Evolutionary conservation across 2,329 filamentous ascomycete genomes (phyloP).

Genomic region (Xylariaceae sp.): DNA sequence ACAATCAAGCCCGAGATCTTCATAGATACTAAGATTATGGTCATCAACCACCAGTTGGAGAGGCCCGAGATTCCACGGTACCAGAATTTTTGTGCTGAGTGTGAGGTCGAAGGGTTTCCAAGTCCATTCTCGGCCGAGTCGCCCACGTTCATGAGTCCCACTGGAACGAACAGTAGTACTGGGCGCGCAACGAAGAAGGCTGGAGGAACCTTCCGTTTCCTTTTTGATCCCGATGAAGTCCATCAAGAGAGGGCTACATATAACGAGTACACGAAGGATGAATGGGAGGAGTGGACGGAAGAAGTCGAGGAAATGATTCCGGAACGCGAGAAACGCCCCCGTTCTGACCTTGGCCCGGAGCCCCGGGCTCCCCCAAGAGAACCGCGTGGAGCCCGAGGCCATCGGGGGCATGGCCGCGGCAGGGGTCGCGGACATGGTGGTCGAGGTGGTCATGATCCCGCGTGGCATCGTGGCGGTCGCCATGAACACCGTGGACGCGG

Average conservation of each 20-base stretch:
- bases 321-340: slow-evolving; percentile 23
- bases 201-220: slow-evolving; percentile 80
- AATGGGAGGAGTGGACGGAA: slow-evolving; percentile 70
- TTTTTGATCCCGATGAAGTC: slow-evolving; percentile 75
- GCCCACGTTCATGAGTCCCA: slow-evolving; percentile 34
- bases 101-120: slow-evolving; percentile 37
- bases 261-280: slow-evolving; percentile 62
- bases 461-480: slow-evolving; percentile 26
- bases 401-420: slow-evolving; percentile 25
- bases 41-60: slow-evolving; percentile 72
- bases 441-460: slow-evolving; percentile 25
- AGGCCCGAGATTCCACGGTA: slow-evolving; percentile 57
- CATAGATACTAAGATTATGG: slow-evolving; percentile 76
- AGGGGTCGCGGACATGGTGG: slow-evolving; percentile 18
- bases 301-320: slow-evolving; percentile 64
- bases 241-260: slow-evolving; percentile 64
- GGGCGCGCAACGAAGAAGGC: slow-evolving; percentile 32
- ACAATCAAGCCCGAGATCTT: slow-evolving; percentile 70
- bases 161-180: slow-evolving; percentile 27
- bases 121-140: slow-evolving; percentile 33
- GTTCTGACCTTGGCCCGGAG: slow-evolving; percentile 23
- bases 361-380: slow-evolving; percentile 25
- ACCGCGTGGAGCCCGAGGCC: slow-evolving; percentile 20
- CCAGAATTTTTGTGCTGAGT: slow-evolving; percentile 53
- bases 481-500: slow-evolving; percentile 26